Evolutionary conservation across 768 basidiomycete genomes (phyloP).

Genomic region (Panaeolus papilionaceus): DNA sequence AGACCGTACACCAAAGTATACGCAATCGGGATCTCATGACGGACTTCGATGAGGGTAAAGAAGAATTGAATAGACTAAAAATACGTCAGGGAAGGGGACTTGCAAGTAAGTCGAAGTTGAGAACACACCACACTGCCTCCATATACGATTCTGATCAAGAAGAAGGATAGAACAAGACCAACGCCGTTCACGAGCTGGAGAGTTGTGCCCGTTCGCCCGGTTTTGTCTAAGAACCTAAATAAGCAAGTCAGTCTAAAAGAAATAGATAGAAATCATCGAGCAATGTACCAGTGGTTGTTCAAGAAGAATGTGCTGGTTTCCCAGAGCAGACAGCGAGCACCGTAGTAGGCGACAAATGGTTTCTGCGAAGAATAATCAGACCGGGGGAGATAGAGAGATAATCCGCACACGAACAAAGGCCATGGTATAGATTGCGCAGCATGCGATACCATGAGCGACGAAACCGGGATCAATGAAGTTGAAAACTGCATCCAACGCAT

Average conservation of each 20-base stretch:
- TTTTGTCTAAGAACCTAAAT: slow-evolving; percentile 79
- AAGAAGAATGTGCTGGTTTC: slow-evolving; percentile 88
- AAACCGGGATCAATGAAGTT: slow-evolving; percentile 79
- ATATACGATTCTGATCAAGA: slow-evolving; percentile 72
- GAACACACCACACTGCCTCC: slow-evolving; percentile 59
- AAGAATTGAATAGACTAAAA: slow-evolving; percentile 72
- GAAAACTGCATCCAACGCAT: slow-evolving; percentile 70
- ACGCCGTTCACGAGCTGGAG: slow-evolving; percentile 78
- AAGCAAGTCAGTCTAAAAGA: slow-evolving; percentile 4
- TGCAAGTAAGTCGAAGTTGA: neutral
- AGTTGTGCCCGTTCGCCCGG: slow-evolving; percentile 68
- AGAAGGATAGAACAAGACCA: slow-evolving; percentile 70
- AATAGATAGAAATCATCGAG: neutral
- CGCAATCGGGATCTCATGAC: slow-evolving; percentile 55
- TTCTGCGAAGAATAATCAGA: slow-evolving; percentile 41
- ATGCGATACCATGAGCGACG: slow-evolving; percentile 77
- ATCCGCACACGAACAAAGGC: slow-evolving; percentile 62
- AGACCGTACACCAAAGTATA: slow-evolving; percentile 57
- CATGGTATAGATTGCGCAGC: slow-evolving; percentile 68
- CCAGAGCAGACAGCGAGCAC: slow-evolving; percentile 81
- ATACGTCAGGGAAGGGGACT: slow-evolving; percentile 1
- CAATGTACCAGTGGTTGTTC: slow-evolving; percentile 80
- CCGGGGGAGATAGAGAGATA: slow-evolving; percentile 17
- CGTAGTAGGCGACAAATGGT: slow-evolving; percentile 84
- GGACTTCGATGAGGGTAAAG: slow-evolving; percentile 59